Percentiles rank a stretch among this genome's conserved stretches.
Conservation (phyloP, 352 stramenopile genomes). For the Pythium myriotylum region DNA sequence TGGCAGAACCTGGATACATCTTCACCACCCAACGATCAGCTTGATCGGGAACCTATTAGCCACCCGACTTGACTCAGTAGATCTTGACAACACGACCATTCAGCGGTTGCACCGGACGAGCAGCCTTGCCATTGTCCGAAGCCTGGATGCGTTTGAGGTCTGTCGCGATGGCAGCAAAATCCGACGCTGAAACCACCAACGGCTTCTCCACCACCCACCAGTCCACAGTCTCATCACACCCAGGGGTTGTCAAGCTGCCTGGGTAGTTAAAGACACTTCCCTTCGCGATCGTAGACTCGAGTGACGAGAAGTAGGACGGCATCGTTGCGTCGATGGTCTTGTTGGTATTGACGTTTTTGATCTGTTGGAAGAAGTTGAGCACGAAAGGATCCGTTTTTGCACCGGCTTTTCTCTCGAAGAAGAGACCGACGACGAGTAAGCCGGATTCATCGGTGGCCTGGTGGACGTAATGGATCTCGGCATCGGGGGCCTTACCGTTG, state of each 20-base stretch:
- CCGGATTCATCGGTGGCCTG: conserved; percentile 12
- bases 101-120: conserved; percentile 28
- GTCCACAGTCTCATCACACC: conserved; percentile 35
- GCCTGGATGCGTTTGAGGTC: conserved; percentile 21
- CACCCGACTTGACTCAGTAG: no score
- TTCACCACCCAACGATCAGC: no score
- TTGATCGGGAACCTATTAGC: no score
- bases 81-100: no score
- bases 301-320: conserved; percentile 2
- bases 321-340: conserved; percentile 1
- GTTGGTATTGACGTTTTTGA: conserved; percentile 3
- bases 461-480: conserved; percentile 52
- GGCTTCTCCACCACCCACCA: conserved; percentile 33
- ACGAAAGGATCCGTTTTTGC: conserved; percentile 20
- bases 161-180: conserved; percentile 24
- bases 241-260: conserved; percentile 34
- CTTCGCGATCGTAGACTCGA: background rate
- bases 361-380: conserved; percentile 10
- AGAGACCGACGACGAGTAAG: conserved; percentile 28
- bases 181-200: conserved; percentile 11
- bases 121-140: conserved; percentile 18
- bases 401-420: conserved; percentile 19
- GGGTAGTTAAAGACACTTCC: conserved; percentile 23
- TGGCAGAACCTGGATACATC: no score
- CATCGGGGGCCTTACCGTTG: conserved; percentile 36